Base-by-base conservation (phyloP, 2,329 filamentous ascomycete genomes). In the Chaetomium sp. region DNA sequence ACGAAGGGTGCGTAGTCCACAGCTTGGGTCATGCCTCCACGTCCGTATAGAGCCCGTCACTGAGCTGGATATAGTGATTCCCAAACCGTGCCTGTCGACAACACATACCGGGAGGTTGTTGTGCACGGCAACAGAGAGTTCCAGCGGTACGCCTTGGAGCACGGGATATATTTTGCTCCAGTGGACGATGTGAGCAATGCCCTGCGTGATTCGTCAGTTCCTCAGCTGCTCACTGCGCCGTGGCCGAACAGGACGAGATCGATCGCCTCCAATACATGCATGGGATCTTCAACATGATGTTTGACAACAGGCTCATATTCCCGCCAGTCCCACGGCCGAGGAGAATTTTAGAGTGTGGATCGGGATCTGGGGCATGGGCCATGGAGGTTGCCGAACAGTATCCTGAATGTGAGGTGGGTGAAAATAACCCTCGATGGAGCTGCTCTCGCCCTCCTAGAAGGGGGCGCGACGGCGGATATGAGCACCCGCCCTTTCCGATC, bases 301-400 rank as follows among this genome's bases (percentile, higher is more conserved):
- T 92, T 73, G 87, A 92, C 68, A 78, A 83, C 65, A 82, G 86
- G 69, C 79, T 90, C 29, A 84, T 92, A 71, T 91, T 92, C 66
- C 88, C 90, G n/a, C 87, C 87, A 6, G 78, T 91, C 57, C 76
- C 74, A 53, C 78, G 80, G 31, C 83, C 85, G 27, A 78, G 79
- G 69, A 83, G 83, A 71, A 82, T 92, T 50, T 80, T 93, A 31
- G 90, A 93, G 64, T 92, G 89, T 70, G 90, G 90, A 0, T 90
- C 86, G 75, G 90, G 90, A 49, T 82, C 86, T n/a, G 89, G 83
- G 49, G 81, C 85, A 56, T 93, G 90, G 90, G 88, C 89, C 25
- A 77, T 85, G 38, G 87, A 89, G 27, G 87, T 90, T 60, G 90
- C 90, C 55, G 82, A 85, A 72, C 79, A 83, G 67, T 79, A 88